Evolutionary conservation across 805 yeast species (phyloP).

Genomic region (Candida pseudoglaebosa): DNA sequence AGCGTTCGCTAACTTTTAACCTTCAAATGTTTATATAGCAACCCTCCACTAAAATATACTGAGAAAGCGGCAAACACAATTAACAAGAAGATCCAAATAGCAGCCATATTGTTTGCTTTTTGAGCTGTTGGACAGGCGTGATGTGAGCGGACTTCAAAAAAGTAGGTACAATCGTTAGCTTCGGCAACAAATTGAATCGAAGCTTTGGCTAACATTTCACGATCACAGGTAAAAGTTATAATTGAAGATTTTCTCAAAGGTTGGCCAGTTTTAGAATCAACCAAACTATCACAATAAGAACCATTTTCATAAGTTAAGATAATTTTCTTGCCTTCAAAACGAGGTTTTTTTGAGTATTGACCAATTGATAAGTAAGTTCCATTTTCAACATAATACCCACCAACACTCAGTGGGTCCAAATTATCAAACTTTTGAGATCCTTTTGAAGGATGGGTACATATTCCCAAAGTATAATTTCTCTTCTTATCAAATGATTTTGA

Average conservation of each 20-base stretch:
- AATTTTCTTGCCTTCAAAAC: conserved; percentile 67
- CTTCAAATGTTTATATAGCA: conserved; percentile 28
- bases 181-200: conserved; percentile 67
- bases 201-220: conserved; percentile 64
- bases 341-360: conserved; percentile 54
- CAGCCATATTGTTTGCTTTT: conserved; percentile 58
- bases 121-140: conserved; percentile 83
- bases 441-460: conserved; percentile 44
- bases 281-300: conserved; percentile 44
- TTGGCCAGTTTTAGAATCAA: conserved; percentile 40
- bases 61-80: conserved; percentile 31
- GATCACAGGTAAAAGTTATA: conserved; percentile 72
- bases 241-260: conserved; percentile 58
- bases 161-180: conserved; percentile 71
- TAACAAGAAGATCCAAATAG: conserved; percentile 42
- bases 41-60: conserved; percentile 38
- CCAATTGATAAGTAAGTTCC: conserved; percentile 47
- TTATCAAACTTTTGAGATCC: conserved; percentile 39
- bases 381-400: conserved; percentile 41
- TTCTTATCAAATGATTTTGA: conserved; percentile 70
- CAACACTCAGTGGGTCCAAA: conserved; percentile 34
- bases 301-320: conserved; percentile 71
- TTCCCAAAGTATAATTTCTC: conserved; percentile 59
- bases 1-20: conserved; percentile 3
- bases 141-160: conserved; percentile 79